phyloP scores from a whole-genome alignment of 331 rosid species.

The Stylosanthes scabra region DNA sequence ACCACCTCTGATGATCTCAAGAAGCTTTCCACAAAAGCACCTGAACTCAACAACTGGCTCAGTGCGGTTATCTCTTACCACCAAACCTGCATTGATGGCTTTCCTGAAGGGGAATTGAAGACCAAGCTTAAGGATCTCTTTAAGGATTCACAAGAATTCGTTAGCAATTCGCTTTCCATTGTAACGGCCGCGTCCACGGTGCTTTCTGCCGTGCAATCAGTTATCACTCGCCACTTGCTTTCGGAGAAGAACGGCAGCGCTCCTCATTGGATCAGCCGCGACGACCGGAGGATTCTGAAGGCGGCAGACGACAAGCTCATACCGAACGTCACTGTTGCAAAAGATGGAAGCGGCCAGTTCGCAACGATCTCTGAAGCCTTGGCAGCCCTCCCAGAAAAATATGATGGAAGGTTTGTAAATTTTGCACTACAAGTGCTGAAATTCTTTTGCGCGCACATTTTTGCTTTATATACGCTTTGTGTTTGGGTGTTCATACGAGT shows the following conservation, averaged over 20 bases:
- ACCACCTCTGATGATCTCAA: not conserved
- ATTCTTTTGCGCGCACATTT: too few relatives aligned
- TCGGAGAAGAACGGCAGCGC: not conserved
- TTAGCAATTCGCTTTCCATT: slow-evolving; percentile 80
- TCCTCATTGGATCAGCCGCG: slow-evolving; percentile 61
- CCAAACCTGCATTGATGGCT: slow-evolving; percentile 79
- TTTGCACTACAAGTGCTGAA: not conserved
- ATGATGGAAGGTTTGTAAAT: slow-evolving; percentile 63
- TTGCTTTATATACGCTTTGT: too few relatives aligned
- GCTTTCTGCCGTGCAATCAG: slow-evolving; percentile 37
- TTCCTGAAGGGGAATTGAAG: slow-evolving; percentile 65
- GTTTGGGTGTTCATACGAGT: not conserved
- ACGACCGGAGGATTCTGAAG: slow-evolving; percentile 59
- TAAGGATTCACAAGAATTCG: slow-evolving; percentile 45
- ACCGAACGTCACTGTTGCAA: slow-evolving; percentile 79
- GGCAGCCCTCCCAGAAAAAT: slow-evolving; percentile 61
- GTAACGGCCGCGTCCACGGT: slow-evolving; percentile 44
- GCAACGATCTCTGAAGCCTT: slow-evolving; percentile 74
- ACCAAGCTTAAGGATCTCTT: slow-evolving; percentile 34
- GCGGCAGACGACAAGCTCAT: slow-evolving; percentile 50
- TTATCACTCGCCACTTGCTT: slow-evolving; percentile 43
- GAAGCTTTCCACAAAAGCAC: slow-evolving; percentile 21
- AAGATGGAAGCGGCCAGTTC: slow-evolving; percentile 78
- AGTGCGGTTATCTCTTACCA: slow-evolving; percentile 84
- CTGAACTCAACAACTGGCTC: slow-evolving; percentile 73